Conservation (phyloP, 495 filamentous ascomycete species). For the Echria macrotheca region DNA sequence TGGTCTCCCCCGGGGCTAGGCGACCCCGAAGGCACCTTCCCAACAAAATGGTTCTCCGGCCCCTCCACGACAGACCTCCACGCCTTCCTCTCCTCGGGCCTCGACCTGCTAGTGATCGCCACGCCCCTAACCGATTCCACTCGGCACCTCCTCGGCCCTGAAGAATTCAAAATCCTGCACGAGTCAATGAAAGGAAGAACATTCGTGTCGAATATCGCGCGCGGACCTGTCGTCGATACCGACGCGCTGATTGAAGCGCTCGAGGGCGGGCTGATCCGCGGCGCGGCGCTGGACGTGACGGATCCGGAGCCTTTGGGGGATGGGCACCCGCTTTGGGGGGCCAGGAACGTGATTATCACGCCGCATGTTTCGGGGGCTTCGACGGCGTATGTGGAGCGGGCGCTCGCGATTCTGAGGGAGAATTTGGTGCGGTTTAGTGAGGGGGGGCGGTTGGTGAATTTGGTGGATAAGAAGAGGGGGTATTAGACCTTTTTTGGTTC, state of each 20-base stretch:
- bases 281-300: slow-evolving; percentile 79
- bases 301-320: slow-evolving; percentile 76
- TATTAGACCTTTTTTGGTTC: too few relatives aligned
- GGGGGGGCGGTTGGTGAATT: slow-evolving; percentile 62
- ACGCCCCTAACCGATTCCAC: slow-evolving; percentile 72
- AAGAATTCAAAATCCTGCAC: slow-evolving; percentile 61
- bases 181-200: slow-evolving; percentile 33
- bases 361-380: slow-evolving; percentile 70
- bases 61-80: slow-evolving; percentile 53
- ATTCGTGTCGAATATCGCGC: slow-evolving; percentile 67
- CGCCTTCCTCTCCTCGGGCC: slow-evolving; percentile 60
- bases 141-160: slow-evolving; percentile 51
- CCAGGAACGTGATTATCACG: slow-evolving; percentile 69
- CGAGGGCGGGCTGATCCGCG: slow-evolving; percentile 52
- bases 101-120: slow-evolving; percentile 70
- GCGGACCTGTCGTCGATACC: slow-evolving; percentile 68
- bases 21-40: slow-evolving; percentile 67
- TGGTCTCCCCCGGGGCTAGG: slow-evolving; percentile 74
- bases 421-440: slow-evolving; percentile 57
- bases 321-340: slow-evolving; percentile 66
- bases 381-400: slow-evolving; percentile 54
- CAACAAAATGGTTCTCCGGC: slow-evolving; percentile 71
- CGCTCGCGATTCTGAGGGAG: slow-evolving; percentile 49
- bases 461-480: slow-evolving; percentile 18
- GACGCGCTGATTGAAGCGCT: slow-evolving; percentile 60